Base-by-base conservation (phyloP, 768 basidiomycete genomes). In the Lactifluus echinatus region DNA sequence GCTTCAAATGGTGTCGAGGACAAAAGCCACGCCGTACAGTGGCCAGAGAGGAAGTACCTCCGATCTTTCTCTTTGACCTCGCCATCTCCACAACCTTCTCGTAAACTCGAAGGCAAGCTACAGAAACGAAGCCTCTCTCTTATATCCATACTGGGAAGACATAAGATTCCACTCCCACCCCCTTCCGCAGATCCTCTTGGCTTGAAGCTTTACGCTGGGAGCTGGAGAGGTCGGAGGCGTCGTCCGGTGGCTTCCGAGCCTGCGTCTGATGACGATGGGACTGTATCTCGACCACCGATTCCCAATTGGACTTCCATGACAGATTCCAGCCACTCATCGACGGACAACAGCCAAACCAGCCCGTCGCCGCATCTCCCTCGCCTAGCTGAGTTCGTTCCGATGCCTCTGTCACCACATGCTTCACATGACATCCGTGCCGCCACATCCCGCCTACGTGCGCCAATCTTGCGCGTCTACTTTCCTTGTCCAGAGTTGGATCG, bases 401-500 rank as follows among this genome's bases (percentile, higher is more conserved):
- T 42, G 33, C 6, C 63, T 23, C 62, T 61, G 4, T 46, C 64
- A 10, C 36, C 58, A 15, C 55, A 64, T 15, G 68, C 67, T 4
- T 80, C 80, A 23, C 87, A 89, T 65, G 86, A 88, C 61, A 72
- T 91, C 37, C 69, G 66, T 44, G 68, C 77, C 44, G 85, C 86
- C 12, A 81, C 77, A 2, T 81, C 76, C 19, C 79, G 81, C 31
- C 73, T 71, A 4, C 84, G 85, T 12, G 88, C 88, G 4, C 89
- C 89, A 1, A 73, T 91, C 47, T 72, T 85, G 45, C 83, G 85
- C 26, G 80, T 87, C 47, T 92, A 86, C 61, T 81, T 87, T 24
- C 89, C 89, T 2, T 89, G 85, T 62, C 72, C 79, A 1, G 71
- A 70, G 3, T 73, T 87, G 40, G 74, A 79, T 37, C 73, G 72